Base-by-base conservation (phyloP, 2,329 filamentous ascomycete genomes). In the Epichloe scottii region DNA sequence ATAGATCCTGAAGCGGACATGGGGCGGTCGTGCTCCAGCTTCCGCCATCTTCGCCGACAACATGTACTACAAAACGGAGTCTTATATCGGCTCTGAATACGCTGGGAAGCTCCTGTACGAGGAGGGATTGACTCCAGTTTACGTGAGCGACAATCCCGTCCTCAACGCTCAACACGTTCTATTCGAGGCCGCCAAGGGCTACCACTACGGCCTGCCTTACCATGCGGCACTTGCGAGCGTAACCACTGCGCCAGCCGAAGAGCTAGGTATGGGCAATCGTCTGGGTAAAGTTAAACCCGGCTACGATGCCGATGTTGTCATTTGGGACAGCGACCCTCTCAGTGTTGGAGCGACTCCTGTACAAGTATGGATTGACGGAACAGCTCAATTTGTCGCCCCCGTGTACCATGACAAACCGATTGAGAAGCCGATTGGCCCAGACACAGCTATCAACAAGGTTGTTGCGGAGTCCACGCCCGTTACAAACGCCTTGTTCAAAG, bases 1-100 rank as follows among this genome's bases (percentile, higher is more conserved):
- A 3, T 30, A 74, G 71, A 75, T 81, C 26, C 67, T 81, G 3
- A 79, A 78, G 58, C 71, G 77, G 46, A 74, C 74, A 0, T 81
- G 72, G 66, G 77, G 78, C 14, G 72, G 70, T 12, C 70, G 71
- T 0, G 63, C 75, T 15, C 77, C 75, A n/a, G 76, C 73, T 3
- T 76, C 72, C 15, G 82, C 77, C n/a, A 67, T 85, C 3, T 87
- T 87, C 57, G 82, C 83, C 10, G 82, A 86, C 59, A 84, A 82
- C 61, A 85, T 85, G 78, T 84, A 78, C 62, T 87, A 85, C 72
- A 85, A 87, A 65, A 71, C 76, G 1, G 84, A 87, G 65, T 69
- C 81, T 0, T 84, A 82, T 57, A 69, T 77, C 4, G 82, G 75
- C 0, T 84, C 80, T 11, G 79, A 85, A 61, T 77, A 77, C 53